phyloP scores from a whole-genome alignment of 176 grass and related monocot genomes.

The Microstegium vimineum region DNA sequence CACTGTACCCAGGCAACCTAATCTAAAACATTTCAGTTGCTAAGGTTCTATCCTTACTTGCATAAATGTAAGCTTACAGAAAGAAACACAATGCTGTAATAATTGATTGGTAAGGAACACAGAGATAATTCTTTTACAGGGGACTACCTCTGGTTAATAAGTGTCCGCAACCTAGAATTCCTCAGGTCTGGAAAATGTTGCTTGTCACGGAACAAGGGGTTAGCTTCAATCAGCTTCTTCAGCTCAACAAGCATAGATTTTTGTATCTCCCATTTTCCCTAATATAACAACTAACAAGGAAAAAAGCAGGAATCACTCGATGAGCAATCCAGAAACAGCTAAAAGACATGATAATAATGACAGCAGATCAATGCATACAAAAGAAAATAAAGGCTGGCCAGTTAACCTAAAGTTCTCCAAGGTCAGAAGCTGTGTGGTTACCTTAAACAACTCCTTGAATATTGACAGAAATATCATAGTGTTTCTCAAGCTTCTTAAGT shows the following conservation, averaged over 20 bases:
- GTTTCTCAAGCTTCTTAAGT: too few species aligned
- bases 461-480: too few species aligned
- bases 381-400: neutral
- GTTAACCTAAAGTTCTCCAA: slow-evolving; percentile 89
- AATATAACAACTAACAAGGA: slow-evolving; percentile 23
- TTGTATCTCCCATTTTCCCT: slow-evolving; percentile 98
- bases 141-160: slow-evolving; percentile 92
- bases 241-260: slow-evolving; percentile 95
- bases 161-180: slow-evolving; percentile 81
- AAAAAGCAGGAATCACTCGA: slow-evolving; percentile 12
- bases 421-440: slow-evolving; percentile 63
- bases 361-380: neutral
- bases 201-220: slow-evolving; percentile 88
- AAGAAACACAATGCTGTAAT: neutral
- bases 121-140: neutral
- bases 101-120: neutral
- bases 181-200: slow-evolving; percentile 86
- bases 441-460: too few species aligned
- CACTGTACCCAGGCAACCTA: neutral
- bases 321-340: neutral
- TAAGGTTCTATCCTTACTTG: neutral
- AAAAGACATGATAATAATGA: neutral
- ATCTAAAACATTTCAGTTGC: neutral
- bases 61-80: neutral
- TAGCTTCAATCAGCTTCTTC: slow-evolving; percentile 95